Evolutionary conservation across 225 moss, liverwort and hornwort species (phyloP), one percentile per base, ranked within the genome.

Genomic region (Bryoerythrophyllum caledonicum): DNA sequence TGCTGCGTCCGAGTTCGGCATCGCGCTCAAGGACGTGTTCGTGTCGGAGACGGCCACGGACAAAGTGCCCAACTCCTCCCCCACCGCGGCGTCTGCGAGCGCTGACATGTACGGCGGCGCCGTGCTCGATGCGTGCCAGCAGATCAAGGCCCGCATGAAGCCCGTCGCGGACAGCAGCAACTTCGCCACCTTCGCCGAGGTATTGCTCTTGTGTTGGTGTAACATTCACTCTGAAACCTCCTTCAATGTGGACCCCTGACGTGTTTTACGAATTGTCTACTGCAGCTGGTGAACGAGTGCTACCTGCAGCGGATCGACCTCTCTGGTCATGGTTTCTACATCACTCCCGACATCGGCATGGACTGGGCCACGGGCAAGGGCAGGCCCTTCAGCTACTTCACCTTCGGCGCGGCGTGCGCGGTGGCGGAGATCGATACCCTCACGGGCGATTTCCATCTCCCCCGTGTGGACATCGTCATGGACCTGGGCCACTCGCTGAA

Each of bases 81-180:
- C 97, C 0, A 99, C 97, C 20, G 97, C 97, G 70, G 97, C 97
- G 56, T 99, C 97, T 21, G 97, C 97, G 27, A 99, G 97, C 80
- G 93, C 97, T 58, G 97, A 99, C 61, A 91, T 99, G 94, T 99
- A 99, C 61, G 97, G 97, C 64, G 94, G 89, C 72, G 97, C 97
- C 41, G 93, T 91, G 40, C 85, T 94, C 14, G 89, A 99, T 73
- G 97, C 97, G 35, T 99, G 97, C 75, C 24, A 94, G 72, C 92
- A 99, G 84, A 75, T 99, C 65, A 93, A 86, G 65, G 80, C 85
- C 54, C 94, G 97, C 74, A 89, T 94, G 80, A 79, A 85, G 23
- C 86, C 78, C 67, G 60, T 99, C 8, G 72, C 82, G 17, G 86
- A 82, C 16, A 80, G 71, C 56, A 75, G 79, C 74, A 87, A 90